A percentile compares a stretch with the other conserved stretches of the same genome.
These are phyloP conservation scores for Clausena lansium DNA, from an alignment of 345 rosid genomes.

Conservation along the genomic window DNA sequence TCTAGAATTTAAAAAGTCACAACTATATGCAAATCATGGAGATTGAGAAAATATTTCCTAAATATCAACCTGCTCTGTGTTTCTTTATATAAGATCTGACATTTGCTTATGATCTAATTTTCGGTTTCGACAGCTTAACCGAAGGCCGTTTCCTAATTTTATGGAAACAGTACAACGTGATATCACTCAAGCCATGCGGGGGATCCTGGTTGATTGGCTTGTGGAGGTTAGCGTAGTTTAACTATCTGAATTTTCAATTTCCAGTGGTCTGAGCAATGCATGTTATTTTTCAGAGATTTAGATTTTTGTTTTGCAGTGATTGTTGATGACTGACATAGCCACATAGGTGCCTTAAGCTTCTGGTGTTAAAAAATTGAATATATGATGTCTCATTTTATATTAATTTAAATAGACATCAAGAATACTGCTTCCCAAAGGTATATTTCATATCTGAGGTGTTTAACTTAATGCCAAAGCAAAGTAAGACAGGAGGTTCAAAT, in stretches of 20 bases:
- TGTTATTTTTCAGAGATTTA: background rate
- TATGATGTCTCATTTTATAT: background rate
- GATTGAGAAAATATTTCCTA: background rate
- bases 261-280: background rate
- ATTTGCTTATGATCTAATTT: conserved; percentile 13
- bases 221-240: conserved; percentile 66
- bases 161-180: conserved; percentile 77
- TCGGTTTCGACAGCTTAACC: conserved; percentile 50
- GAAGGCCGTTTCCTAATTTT: conserved; percentile 54
- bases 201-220: conserved; percentile 94
- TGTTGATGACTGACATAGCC: background rate
- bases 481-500: background rate
- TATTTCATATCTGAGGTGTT: background rate
- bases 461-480: background rate
- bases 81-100: conserved; percentile 4
- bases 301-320: background rate
- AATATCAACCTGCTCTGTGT: background rate
- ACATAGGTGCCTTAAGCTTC: background rate
- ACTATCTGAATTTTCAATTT: background rate
- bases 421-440: background rate
- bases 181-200: conserved; percentile 82
- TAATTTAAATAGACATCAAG: background rate
- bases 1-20: background rate
- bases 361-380: background rate
- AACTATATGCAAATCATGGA: background rate